Base-by-base conservation (phyloP, 129 eudicot genomes). In the Artemisia tridentata region DNA sequence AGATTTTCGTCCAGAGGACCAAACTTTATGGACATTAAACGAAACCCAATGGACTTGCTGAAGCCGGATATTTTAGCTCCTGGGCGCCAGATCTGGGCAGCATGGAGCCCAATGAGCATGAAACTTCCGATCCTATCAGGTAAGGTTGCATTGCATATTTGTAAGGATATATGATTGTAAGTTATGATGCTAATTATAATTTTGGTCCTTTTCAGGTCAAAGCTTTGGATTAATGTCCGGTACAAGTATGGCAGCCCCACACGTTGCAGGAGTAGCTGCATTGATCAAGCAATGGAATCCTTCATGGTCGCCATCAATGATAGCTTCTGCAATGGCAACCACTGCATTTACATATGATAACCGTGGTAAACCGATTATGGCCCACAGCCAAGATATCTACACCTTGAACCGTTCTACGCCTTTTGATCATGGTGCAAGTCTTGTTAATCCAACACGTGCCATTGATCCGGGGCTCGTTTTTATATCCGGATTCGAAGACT, bases 181-280 rank as follows among this genome's bases (percentile, higher is more conserved):
- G 15, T 27, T 51, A 68, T 18, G 23, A 11, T 58, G 43, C 67
- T 18, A 4, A 13, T 62, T 45, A 47, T 21, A 11, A n/a, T 48
- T 69, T 67, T 25, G 25, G 71, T n/a, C 15, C 17, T 19, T 79
- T 77, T 41, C 81, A 92, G 97, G 99, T 46, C 18, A 57, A 31
- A 68, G 67, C 73, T 95, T 90, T 21, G 97, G 96, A 14, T 71
- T 95, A 18, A 53, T 90, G 61, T 95, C 97, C 10, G 99, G 97
- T 55, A 87, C 97, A 12, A 95, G 99, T 79, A 90, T 95, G 99
- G 99, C 97, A 34, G 84, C 97, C 0, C 99, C 99, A 11, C 99
- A 95, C 55, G 76, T 95, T 73, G 93, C 96, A 14, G 99, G 99
- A 11, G 73, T 95, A 69, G 99, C 93, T 17, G 97, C 99, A 77